These are phyloP conservation scores for Gentiana straminea DNA, from an alignment of 257 asterid species.

Conservation along the genomic window DNA sequence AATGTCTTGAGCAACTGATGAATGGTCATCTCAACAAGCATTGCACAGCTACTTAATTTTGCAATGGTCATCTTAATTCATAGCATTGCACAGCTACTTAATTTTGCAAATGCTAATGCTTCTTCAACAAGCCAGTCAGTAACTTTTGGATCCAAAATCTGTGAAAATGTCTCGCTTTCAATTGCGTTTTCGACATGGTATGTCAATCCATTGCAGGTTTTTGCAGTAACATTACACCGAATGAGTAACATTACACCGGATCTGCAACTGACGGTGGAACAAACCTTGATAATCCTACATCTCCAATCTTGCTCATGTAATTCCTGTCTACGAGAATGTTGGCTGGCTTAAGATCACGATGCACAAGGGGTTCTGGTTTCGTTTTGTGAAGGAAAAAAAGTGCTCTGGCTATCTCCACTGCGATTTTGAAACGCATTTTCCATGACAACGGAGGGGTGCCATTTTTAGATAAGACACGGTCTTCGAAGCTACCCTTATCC, in stretches of 20 bases:
- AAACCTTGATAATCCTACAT: conserved; percentile 75
- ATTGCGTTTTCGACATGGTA: conserved; percentile 55
- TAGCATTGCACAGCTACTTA: conserved; percentile 52
- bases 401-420: conserved; percentile 83
- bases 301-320: conserved; percentile 15
- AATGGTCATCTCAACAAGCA: conserved; percentile 57
- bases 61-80: conserved; percentile 34
- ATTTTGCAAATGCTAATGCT: conserved; percentile 49
- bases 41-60: neutral
- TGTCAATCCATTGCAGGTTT: conserved; percentile 64
- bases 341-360: conserved; percentile 49
- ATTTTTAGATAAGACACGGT: conserved; percentile 44
- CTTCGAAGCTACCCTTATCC: conserved; percentile 80
- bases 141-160: conserved; percentile 53
- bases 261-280: conserved; percentile 60
- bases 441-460: conserved; percentile 51
- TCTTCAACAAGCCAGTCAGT: conserved; percentile 76
- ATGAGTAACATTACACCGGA: conserved; percentile 49
- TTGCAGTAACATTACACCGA: conserved; percentile 61
- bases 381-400: conserved; percentile 76
- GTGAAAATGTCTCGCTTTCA: conserved; percentile 39
- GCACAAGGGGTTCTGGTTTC: conserved; percentile 54
- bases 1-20: conserved; percentile 51
- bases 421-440: conserved; percentile 59
- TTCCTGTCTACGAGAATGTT: conserved; percentile 71